A percentile compares a stretch with the other conserved stretches of the same genome.
Conservation (phyloP, 2,329 filamentous ascomycete genomes). For the Didymellaceae sp. region DNA sequence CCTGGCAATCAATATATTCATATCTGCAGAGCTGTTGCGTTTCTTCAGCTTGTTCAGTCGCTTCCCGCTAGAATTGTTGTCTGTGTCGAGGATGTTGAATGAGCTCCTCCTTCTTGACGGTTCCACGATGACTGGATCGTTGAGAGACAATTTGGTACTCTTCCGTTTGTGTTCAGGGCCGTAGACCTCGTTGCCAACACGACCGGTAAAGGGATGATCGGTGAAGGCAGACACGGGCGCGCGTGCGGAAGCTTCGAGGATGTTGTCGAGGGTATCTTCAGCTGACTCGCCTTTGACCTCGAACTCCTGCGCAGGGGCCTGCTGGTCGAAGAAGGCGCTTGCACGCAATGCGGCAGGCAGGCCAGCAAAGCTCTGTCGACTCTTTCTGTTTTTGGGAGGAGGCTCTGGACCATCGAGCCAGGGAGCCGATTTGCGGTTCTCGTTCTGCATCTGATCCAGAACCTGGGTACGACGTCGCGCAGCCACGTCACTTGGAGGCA, state of each 20-base stretch:
- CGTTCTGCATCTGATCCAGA: conserved; percentile 66
- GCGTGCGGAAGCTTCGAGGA: conserved; percentile 85
- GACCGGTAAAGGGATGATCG: conserved; percentile 85
- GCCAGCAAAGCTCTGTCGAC: conserved; percentile 56
- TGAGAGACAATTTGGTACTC: conserved; percentile 47
- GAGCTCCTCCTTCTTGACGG: conserved; percentile 46
- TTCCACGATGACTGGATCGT: conserved; percentile 28
- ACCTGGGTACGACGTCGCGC: conserved; percentile 78
- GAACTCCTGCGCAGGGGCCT: conserved; percentile 62
- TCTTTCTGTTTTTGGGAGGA: conserved; percentile 35
- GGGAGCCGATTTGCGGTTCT: conserved; percentile 59
- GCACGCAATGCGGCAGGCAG: conserved; percentile 86
- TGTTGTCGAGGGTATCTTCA: conserved; percentile 85
- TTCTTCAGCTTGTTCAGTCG: conserved; percentile 51
- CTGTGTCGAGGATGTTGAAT: conserved; percentile 46
- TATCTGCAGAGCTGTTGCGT: conserved; percentile 48
- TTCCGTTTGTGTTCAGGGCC: conserved; percentile 55
- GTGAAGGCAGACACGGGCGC: conserved; percentile 92
- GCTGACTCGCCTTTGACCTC: conserved; percentile 77
- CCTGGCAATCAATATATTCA: conserved; percentile 43
- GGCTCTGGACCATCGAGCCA: conserved; percentile 18
- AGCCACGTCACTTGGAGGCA: conserved; percentile 67
- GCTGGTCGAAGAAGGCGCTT: conserved; percentile 85
- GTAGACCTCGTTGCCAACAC: no score
- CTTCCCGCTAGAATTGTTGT: conserved; percentile 47